These are phyloP conservation scores for Ottelia alismoides DNA, from an alignment of 106 monocot species.

Conservation along the genomic window DNA sequence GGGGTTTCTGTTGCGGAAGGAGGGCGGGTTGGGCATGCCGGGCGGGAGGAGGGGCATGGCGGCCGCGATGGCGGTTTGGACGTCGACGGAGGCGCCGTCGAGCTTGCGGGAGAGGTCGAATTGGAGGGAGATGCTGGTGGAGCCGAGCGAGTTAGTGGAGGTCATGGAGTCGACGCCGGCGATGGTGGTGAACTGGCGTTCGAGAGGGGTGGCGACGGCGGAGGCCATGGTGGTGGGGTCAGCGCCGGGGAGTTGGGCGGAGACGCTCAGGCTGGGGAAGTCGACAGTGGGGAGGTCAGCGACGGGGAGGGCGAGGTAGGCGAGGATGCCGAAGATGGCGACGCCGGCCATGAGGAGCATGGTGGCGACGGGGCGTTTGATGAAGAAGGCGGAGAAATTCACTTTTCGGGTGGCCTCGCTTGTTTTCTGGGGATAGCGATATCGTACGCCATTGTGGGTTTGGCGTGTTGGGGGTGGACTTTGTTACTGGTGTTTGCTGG, in stretches of 20 bases:
- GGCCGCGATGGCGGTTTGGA: too few relatives aligned
- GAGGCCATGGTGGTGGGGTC: background rate
- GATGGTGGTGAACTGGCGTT: background rate
- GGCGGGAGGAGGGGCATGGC: too few relatives aligned
- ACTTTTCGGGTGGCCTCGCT: background rate
- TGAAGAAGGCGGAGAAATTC: background rate
- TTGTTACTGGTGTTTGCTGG: too few relatives aligned
- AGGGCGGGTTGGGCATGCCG: too few relatives aligned
- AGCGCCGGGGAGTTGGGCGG: background rate
- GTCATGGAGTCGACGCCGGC: background rate
- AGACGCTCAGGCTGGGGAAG: background rate
- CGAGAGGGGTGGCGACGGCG: background rate
- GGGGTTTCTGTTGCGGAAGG: too few relatives aligned
- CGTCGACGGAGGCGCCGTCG: too few relatives aligned
- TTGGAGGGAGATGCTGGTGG: too few relatives aligned
- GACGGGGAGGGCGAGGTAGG: background rate
- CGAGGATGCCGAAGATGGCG: background rate
- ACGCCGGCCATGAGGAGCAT: background rate
- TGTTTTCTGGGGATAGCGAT: too few relatives aligned
- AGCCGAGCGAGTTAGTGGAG: too few relatives aligned
- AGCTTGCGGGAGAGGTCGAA: too few relatives aligned
- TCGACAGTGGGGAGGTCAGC: background rate
- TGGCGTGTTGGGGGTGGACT: too few relatives aligned
- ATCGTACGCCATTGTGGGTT: too few relatives aligned
- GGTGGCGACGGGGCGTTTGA: background rate